Base-by-base conservation (phyloP, 2,329 filamentous ascomycete genomes). In the Trichoderma sp. region DNA sequence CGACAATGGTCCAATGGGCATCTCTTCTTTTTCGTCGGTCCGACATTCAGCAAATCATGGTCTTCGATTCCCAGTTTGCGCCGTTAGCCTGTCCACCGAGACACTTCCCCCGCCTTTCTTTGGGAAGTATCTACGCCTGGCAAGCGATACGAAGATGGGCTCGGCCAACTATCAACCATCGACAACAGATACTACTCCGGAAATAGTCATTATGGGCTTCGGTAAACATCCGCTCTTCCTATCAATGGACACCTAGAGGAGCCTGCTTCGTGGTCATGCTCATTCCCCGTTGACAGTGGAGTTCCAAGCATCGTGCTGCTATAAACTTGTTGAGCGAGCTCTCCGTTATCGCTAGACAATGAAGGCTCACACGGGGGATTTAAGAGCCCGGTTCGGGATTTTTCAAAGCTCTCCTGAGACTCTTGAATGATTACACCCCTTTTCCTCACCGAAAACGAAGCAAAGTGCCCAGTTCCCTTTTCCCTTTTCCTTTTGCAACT, bases 21-120 rank as follows among this genome's bases (percentile, higher is more conserved):
- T 28, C 28, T 28, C 11, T 39, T 26, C 14, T 15, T 28, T 21
- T 26, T 63, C 15, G 53, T 70, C 71, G 66, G 66, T 15, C 71
- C 71, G 71, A 72, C 71, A 60, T 70, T 30, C 11, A 43, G 39
- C 66, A 39, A 71, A 65, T 72, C 36, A 47, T 63, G 11, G 1
- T 2, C 5, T 28, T n/a, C n/a, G 4, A 12, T 2, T 4, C 4
- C 11, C 28, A 24, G 9, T 53, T 3, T 34, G n/a, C 18, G 3
- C 21, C 43, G 24, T 53, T 39, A 34, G 28, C 24, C 30, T 24
- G 11, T 14, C 43, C 30, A 36, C 12, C 39, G 8, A 65, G n/a
- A 6, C 6, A 21, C 18, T 24, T 24, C 18, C 21, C 21, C 21
- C 60, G 32, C 9, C 24, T 9, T 63, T n/a, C 15, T n/a, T n/a